Conservation (phyloP, 2,329 filamentous ascomycete species). For the Cercospora nicotianae region DNA sequence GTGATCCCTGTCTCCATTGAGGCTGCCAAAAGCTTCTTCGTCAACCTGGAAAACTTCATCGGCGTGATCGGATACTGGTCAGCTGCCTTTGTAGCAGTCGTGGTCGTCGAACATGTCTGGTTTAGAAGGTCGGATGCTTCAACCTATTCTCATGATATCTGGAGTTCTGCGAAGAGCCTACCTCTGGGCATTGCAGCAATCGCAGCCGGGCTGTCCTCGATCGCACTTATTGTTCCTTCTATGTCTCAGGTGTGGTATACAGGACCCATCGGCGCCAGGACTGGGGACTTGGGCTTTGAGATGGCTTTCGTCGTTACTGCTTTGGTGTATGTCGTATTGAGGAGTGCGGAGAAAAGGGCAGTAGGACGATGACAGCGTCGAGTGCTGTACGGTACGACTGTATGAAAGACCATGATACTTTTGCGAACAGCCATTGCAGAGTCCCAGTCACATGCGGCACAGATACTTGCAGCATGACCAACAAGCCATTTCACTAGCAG, state of each 20-base stretch:
- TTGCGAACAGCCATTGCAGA: not conserved
- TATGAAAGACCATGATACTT: not conserved
- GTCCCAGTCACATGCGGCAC: not conserved
- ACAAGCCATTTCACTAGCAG: not conserved
- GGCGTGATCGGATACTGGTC: conserved; percentile 52
- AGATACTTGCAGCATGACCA: not conserved
- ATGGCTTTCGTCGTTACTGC: conserved; percentile 56
- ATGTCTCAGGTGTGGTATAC: conserved; percentile 36
- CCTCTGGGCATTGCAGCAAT: conserved; percentile 46
- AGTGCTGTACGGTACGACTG: not conserved
- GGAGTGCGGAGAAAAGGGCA: not conserved
- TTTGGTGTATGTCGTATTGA: conserved; percentile 43
- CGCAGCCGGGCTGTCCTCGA: conserved; percentile 25
- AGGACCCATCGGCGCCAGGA: conserved; percentile 41
- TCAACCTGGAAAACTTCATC: conserved; percentile 49
- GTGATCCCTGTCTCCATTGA: conserved; percentile 48
- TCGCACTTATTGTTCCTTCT: conserved; percentile 30
- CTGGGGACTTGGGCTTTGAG: conserved; percentile 67
- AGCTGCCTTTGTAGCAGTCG: conserved; percentile 46
- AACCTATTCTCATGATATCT: conserved; percentile 45
- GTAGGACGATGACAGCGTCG: not conserved
- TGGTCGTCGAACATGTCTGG: conserved; percentile 44
- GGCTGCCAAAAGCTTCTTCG: conserved; percentile 46
- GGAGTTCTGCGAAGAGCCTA: conserved; percentile 42
- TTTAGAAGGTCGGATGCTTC: conserved; percentile 41